Base-by-base conservation (phyloP, 306 rosid genomes). In the Sicyos edulis region DNA sequence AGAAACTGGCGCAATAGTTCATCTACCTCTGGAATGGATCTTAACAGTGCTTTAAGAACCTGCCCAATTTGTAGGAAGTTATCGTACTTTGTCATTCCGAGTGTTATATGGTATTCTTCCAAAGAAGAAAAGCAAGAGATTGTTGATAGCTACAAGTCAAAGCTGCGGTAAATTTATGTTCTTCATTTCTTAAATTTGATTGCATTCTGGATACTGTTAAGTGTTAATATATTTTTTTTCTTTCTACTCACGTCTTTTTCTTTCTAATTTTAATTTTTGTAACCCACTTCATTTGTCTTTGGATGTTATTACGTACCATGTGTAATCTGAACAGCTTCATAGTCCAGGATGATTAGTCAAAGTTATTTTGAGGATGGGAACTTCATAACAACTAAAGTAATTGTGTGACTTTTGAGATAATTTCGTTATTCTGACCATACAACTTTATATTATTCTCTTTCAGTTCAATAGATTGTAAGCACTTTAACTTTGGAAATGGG, bases 401-500 rank as follows among this genome's bases (percentile, higher is more conserved):
- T 34, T 53, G 34, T 9, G 47, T 71, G n/a, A 53, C 4, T 7
- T 7, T 14, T 17, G 24, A 61, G 47, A 34, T 49, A 14, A 52
- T 51, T 6, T 63, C 13, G 6, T 1, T 4, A 55, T 4, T 72
- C 57, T 74, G 55, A 24, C 6, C 50, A 54, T 74, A 54, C 4
- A 52, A 49, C 20, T 55, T 70, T n/a, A 24, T 70, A 8, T 50
- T 56, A 60, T 71, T 45, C 47, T 20, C 72, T 49, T 32, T 76
- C 85, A 93, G 98, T 84, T 91, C 95, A 71, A 95, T 95, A 58
- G 97, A 95, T 80, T 95, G 99, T 91, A 95, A 85, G 83, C 99
- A 95, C 85, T 95, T 95, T 29, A 96, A 89, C 84, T 91, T 95
- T 82, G 99, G 99, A 44, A 84, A 91, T 73, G 97, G 97, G 78